Base-by-base conservation (phyloP, 768 basidiomycete genomes). In the Postia placenta region DNA sequence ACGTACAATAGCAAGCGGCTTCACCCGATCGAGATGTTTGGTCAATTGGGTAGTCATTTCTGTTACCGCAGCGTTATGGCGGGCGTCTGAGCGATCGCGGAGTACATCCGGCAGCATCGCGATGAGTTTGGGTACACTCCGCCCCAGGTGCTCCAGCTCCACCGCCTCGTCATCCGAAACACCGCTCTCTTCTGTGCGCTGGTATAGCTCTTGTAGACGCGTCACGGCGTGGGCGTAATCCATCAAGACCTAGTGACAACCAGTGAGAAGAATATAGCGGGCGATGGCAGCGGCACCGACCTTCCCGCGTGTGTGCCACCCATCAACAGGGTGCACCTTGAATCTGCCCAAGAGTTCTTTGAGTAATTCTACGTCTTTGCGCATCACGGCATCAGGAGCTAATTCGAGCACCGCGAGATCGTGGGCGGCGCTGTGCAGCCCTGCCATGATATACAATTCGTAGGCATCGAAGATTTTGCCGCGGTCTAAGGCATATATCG, bases 251-350 rank as follows among this genome's bases (percentile, higher is more conserved):
- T 90, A 52, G 28, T 20, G 17, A 19, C 11, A 28, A 43, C 19
- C 15, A 4, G 35, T 47, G 11, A 51, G 33, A 11, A 23, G 14
- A 45, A 24, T 6, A 25, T 4, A 36, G 30, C 42, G 12, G n/a
- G 24, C 40, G 24, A 42, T 56, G 27, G 19, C 22, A 33, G 45
- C 17, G 25, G 45, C 17, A 56, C 58, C 46, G 55, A 87, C 92
- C 77, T 93, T 86, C 45, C 94, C 94, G 28, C 87, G 83, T 28
- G 80, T 74, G 58, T 84, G 75, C 94, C 94, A 96, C 7, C 81
- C 81, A 37, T 80, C 79, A 9, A 94, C 75, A 2, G 70, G 63
- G 33, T 73, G 72, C 11, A 74, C 76, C 20, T 70, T 71, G 55
- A 98, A 82, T 7, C 74, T 74, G 43, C 68, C 71, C 56, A 97